phyloP scores from a whole-genome alignment of 2,329 filamentous ascomycete genomes.

The Elsinoe australis region DNA sequence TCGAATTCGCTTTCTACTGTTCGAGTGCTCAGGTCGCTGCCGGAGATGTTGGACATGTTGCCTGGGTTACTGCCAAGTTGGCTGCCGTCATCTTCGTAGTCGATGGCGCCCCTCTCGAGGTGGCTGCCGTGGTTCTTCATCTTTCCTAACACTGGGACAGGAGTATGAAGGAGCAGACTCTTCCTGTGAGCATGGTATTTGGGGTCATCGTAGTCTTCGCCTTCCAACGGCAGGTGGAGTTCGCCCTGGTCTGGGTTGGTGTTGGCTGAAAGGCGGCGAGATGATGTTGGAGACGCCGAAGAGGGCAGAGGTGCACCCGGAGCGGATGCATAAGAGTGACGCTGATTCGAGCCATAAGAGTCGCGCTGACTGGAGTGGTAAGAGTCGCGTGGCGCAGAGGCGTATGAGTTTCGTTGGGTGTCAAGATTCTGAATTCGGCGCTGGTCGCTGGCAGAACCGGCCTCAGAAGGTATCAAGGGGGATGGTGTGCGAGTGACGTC shows the following conservation, averaged over 20 bases:
- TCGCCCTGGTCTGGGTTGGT: slow-evolving; percentile 34
- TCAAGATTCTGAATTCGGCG: not conserved
- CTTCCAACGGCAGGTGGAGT: slow-evolving; percentile 15
- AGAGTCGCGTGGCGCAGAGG: slow-evolving; percentile 3
- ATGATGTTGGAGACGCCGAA: slow-evolving; percentile 3
- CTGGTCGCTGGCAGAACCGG: slow-evolving; percentile 22
- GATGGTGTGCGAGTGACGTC: slow-evolving; percentile 39
- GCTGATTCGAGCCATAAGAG: not conserved
- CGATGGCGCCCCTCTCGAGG: slow-evolving; percentile 49
- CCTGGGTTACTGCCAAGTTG: slow-evolving; percentile 10
- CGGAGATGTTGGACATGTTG: slow-evolving; percentile 22
- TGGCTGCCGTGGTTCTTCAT: slow-evolving; percentile 67
- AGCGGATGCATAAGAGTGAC: not conserved
- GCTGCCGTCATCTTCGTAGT: slow-evolving; percentile 22
- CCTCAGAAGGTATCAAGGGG: slow-evolving; percentile 49
- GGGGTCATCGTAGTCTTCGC: slow-evolving; percentile 48
- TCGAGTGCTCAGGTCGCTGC: slow-evolving; percentile 31
- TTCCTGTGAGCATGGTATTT: slow-evolving; percentile 79
- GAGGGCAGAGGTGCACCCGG: not conserved
- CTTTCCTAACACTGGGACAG: slow-evolving; percentile 66
- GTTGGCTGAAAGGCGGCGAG: not conserved
- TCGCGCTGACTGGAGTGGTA: slow-evolving; percentile 6
- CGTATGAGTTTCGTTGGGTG: slow-evolving; percentile 1
- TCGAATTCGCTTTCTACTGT: slow-evolving; percentile 33
- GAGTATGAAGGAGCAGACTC: slow-evolving; percentile 71